Conservation (phyloP, 2,329 filamentous ascomycete species). For the Colletotrichum sp. region DNA sequence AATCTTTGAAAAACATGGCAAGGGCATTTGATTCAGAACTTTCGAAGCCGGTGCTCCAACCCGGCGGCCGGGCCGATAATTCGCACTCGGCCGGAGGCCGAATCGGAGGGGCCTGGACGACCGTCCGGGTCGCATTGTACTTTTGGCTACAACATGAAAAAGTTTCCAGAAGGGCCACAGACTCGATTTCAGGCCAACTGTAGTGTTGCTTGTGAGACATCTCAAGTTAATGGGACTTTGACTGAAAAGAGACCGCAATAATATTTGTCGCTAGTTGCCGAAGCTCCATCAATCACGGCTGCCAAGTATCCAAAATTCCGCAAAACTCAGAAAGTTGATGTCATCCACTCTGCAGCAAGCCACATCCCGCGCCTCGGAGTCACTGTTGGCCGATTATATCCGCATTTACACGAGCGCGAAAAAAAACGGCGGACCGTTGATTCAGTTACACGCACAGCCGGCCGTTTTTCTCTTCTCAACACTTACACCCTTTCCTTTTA, state of each 20-base stretch:
- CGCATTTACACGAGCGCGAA: background rate
- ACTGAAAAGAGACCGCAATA: background rate
- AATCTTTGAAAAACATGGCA: background rate
- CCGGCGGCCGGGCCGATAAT: background rate
- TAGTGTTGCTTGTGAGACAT: background rate
- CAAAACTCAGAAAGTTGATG: background rate
- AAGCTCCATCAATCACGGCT: background rate
- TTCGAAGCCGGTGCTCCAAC: background rate
- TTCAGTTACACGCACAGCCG: background rate
- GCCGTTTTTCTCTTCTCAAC: background rate
- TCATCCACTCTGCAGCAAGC: background rate
- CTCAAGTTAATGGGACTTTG: background rate
- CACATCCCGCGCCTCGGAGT: background rate
- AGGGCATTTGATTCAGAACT: background rate
- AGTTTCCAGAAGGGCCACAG: background rate
- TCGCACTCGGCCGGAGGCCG: background rate
- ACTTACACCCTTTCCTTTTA: background rate
- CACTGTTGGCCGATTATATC: slow-evolving; percentile 12
- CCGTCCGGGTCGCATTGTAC: background rate
- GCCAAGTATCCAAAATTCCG: background rate
- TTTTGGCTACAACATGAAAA: background rate
- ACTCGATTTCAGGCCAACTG: background rate
- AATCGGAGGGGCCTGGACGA: background rate
- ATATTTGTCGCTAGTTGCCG: background rate
- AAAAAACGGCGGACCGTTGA: background rate